Base-by-base conservation (phyloP, 108 stramenopile species). In the Thalassiosira profunda region DNA sequence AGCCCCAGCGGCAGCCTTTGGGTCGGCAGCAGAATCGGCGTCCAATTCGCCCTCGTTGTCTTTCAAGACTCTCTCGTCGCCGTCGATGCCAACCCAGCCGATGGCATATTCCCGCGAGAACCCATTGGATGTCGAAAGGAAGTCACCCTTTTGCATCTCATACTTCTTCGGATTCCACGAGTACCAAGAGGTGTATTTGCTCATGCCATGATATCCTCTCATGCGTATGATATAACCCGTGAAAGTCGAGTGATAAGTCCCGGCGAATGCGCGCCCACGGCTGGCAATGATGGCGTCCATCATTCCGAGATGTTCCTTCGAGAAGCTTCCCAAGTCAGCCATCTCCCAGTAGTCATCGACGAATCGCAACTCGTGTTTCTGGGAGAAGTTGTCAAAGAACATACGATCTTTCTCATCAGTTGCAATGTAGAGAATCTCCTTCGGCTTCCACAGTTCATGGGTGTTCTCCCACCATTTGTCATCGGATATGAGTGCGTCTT, bases 211-310 rank as follows among this genome's bases (percentile, higher is more conserved):
- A 58, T 93, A 90, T 14, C 92, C 92, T 21, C 92, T 68, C 76
- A 93, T 76, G 43, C 93, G 79, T 42, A 76, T 87, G 34, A 97
- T 98, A 67, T 94, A 97, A 23, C 96, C 98, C 6, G 89, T 83
- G 78, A 98, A 98, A 23, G 98, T 97, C 24, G 84, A 86, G 46
- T 88, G 95, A 66, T 74, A 98, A 4, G 97, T 97, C 34, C 98
- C 98, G 4, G 81, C 86, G 78, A 97, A 98, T 9, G 76, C 83
- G 38, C 91, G 67, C 9, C 89, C 98, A 44, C 94, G 76, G 58
- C 87, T 84, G 14, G 96, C 90, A 34, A 98, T 87, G 68, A 97
- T 88, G 9, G 89, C 89, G 55, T 98, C 97, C 37, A 98, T 86
- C 96, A 98, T 98, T 17, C 97, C 97, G n/a, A 91, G 70, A 67